A percentile compares a stretch with the other conserved stretches of the same genome.
phyloP scores from a whole-genome alignment of 164 flowering plant genomes.

The Piper longum region DNA sequence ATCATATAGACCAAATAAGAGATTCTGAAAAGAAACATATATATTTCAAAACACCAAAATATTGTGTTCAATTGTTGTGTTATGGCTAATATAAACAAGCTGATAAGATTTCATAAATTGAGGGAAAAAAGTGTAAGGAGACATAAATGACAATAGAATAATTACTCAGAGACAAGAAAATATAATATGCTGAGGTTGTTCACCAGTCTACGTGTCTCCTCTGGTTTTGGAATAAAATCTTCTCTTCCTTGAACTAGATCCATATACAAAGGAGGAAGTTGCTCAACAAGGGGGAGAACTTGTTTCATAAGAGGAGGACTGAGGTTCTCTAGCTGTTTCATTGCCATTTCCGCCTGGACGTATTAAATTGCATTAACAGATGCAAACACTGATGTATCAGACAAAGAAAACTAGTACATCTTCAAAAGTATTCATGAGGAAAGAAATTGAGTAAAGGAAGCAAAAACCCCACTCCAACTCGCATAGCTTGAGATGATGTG shows the following conservation, averaged over 20 bases:
- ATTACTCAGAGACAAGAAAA: not conserved
- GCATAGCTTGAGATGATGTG: constrained; percentile 63
- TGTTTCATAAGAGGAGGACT: constrained; percentile 79
- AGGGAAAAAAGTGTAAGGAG: no score
- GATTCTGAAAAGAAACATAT: no score
- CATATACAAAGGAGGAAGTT: constrained; percentile 85
- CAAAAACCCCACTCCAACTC: constrained; percentile 52
- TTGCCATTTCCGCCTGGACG: constrained; percentile 81
- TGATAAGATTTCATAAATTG: no score
- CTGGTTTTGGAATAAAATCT: constrained; percentile 86
- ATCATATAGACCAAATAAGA: no score
- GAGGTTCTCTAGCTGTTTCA: constrained; percentile 74
- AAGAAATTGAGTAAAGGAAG: not conserved
- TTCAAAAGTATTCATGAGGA: not conserved
- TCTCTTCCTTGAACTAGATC: constrained; percentile 85
- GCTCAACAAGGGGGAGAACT: constrained; percentile 85
- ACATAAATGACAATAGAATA: no score
- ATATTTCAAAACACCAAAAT: no score
- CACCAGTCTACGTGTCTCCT: constrained; percentile 84
- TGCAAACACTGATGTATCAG: not conserved
- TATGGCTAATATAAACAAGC: no score
- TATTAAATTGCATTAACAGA: not conserved
- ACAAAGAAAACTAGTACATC: not conserved
- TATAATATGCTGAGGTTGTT: constrained; percentile 2
- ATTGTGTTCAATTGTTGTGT: no score